These are phyloP conservation scores for Geranium incanum DNA, from an alignment of 441 rosid species.

Conservation along the genomic window DNA sequence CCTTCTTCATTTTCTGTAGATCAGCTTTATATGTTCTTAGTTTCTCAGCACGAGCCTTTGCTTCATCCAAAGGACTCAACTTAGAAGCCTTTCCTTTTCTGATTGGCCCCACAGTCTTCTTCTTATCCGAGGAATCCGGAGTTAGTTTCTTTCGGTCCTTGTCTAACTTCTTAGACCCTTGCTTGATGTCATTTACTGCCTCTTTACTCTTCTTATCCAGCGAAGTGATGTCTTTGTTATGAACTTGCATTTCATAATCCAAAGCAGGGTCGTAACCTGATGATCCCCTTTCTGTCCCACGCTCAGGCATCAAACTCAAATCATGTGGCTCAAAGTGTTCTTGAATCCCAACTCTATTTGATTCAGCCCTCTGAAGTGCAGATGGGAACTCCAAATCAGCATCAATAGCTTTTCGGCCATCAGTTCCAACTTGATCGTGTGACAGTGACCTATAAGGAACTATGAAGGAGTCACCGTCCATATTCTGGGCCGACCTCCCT, in stretches of 20 bases:
- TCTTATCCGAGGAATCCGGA: constrained; percentile 46
- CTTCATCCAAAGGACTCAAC: constrained; percentile 82
- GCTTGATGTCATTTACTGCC: constrained; percentile 29
- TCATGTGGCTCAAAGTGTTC: constrained; percentile 73
- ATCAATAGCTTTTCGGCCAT: constrained; percentile 45
- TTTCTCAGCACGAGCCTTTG: constrained; percentile 85
- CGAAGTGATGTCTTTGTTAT: constrained; percentile 26
- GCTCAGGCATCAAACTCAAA: constrained; percentile 66
- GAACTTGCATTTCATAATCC: constrained; percentile 60
- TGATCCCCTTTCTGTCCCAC: constrained; percentile 46
- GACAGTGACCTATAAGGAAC: constrained; percentile 47
- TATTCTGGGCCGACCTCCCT: constrained; percentile 38
- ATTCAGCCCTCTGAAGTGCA: constrained; percentile 32
- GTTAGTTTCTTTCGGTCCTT: constrained; percentile 53
- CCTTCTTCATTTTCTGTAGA: constrained; percentile 86
- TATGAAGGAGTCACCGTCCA: constrained; percentile 71
- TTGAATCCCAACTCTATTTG: constrained; percentile 32
- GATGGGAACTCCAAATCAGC: constrained; percentile 58
- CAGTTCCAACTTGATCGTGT: constrained; percentile 35
- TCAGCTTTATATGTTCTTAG: constrained; percentile 84
- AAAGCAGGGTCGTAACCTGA: constrained; percentile 71
- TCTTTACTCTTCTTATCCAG: constrained; percentile 38
- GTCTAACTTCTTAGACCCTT: constrained; percentile 47
- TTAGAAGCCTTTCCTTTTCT: constrained; percentile 77
- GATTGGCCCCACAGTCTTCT: constrained; percentile 64